Conservation (phyloP, 164 flowering plant species). For the Warburgia ugandensis region DNA sequence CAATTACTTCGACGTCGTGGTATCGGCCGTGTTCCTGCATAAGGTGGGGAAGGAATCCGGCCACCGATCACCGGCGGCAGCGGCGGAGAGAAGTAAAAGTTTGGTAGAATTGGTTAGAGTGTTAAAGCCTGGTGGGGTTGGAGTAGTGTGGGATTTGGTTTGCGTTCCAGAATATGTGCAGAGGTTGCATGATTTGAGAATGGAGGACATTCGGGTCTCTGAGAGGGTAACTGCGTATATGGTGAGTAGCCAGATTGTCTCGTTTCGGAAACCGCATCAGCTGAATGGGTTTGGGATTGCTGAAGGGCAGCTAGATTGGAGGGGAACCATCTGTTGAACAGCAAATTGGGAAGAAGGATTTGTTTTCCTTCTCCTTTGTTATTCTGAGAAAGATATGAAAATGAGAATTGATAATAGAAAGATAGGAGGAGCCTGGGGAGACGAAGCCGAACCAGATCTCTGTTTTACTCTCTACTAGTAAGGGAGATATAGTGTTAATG, state of each 20-base stretch:
- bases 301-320: conserved; percentile 4
- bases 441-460: conserved; percentile 45
- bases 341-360: too few species aligned
- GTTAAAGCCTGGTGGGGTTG: conserved; percentile 80
- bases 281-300: neutral
- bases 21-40: conserved; percentile 70
- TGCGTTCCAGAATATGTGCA: conserved; percentile 85
- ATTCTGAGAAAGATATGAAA: too few species aligned
- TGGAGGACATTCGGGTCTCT: conserved; percentile 89
- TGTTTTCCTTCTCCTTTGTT: neutral
- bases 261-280: conserved; percentile 88
- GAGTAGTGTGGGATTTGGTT: conserved; percentile 84
- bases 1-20: conserved; percentile 84
- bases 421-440: conserved; percentile 17
- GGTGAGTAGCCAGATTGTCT: conserved; percentile 84
- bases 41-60: conserved; percentile 85
- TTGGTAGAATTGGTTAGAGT: conserved; percentile 81
- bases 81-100: conserved; percentile 78
- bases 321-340: conserved; percentile 1
- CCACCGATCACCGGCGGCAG: conserved; percentile 63
- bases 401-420: too few species aligned
- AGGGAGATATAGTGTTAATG: too few species aligned
- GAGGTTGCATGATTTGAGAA: conserved; percentile 57
- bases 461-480: neutral
- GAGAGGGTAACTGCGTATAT: conserved; percentile 86